A percentile compares a stretch with the other conserved stretches of the same genome.
These are phyloP conservation scores for Cutaneotrichosporon arboriforme DNA, from an alignment of 1,284 basidiomycete species.

Conservation along the genomic window DNA sequence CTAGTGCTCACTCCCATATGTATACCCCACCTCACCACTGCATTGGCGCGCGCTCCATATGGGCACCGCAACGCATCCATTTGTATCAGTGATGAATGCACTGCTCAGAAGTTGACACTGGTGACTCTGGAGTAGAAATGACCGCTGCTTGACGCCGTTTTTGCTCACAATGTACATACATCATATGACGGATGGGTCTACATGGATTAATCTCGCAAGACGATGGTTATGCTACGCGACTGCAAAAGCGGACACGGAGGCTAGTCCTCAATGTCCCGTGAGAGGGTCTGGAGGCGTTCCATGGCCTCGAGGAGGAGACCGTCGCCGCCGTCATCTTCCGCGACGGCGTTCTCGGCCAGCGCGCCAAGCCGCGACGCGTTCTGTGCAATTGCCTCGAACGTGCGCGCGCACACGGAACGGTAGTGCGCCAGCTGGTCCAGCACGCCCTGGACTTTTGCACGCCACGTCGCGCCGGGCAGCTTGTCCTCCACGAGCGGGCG, in stretches of 20 bases:
- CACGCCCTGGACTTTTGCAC: background rate
- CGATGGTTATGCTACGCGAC: no score
- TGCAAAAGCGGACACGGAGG: no score
- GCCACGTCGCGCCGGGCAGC: background rate
- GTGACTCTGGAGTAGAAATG: no score
- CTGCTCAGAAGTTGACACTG: conserved; percentile 17
- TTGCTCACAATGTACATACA: no score
- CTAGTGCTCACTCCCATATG: conserved; percentile 2
- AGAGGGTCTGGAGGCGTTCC: background rate
- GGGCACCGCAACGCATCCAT: conserved; percentile 15
- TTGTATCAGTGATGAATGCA: conserved; percentile 20
- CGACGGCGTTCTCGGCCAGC: no score
- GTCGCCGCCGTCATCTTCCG: background rate
- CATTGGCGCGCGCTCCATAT: conserved; percentile 9
- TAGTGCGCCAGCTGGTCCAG: background rate
- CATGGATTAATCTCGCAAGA: no score
- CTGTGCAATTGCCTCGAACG: no score
- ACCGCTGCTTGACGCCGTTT: no score
- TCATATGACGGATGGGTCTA: no score
- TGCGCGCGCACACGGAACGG: background rate
- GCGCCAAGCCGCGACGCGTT: no score
- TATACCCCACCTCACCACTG: conserved; percentile 15
- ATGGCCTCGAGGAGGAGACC: background rate
- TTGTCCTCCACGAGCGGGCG: background rate
- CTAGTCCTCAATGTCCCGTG: no score